phyloP scores from a whole-genome alignment of 1,284 basidiomycete species.

The Ustilago loliicola region DNA sequence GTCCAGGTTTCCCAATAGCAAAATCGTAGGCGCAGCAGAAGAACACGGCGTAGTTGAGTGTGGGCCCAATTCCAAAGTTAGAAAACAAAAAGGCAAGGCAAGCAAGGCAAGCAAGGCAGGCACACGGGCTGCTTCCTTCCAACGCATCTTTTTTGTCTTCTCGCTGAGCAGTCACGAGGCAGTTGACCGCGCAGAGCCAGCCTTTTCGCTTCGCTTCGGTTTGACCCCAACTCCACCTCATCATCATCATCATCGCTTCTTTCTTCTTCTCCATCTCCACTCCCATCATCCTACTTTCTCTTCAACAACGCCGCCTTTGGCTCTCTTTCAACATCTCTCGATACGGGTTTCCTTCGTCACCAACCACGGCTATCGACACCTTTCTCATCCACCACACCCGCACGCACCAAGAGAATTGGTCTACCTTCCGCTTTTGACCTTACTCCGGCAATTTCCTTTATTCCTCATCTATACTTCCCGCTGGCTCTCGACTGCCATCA shows the following conservation, averaged over 20 bases:
- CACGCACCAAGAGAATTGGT: background rate
- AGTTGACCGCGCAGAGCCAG: conserved; percentile 17
- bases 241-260: conserved; percentile 5
- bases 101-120: background rate
- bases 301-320: background rate
- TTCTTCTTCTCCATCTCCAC: conserved; percentile 3
- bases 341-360: background rate
- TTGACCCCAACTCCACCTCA: conserved; percentile 21
- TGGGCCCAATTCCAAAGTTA: background rate
- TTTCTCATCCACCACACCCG: background rate
- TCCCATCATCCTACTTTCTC: background rate
- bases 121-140: background rate
- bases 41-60: background rate
- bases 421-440: background rate
- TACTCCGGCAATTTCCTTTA: background rate
- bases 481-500: conserved; percentile 3
- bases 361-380: background rate
- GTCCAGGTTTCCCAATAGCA: background rate
- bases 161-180: background rate
- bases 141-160: background rate
- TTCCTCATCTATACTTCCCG: background rate
- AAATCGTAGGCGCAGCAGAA: conserved; percentile 5
- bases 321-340: conserved; percentile 3
- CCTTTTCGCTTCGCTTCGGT: conserved; percentile 10
- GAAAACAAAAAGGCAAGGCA: too few relatives aligned